Percentiles rank a stretch among this genome's conserved stretches.
Conservation (phyloP, 805 yeast species). For the Kodamaea kaohsiungensis region DNA sequence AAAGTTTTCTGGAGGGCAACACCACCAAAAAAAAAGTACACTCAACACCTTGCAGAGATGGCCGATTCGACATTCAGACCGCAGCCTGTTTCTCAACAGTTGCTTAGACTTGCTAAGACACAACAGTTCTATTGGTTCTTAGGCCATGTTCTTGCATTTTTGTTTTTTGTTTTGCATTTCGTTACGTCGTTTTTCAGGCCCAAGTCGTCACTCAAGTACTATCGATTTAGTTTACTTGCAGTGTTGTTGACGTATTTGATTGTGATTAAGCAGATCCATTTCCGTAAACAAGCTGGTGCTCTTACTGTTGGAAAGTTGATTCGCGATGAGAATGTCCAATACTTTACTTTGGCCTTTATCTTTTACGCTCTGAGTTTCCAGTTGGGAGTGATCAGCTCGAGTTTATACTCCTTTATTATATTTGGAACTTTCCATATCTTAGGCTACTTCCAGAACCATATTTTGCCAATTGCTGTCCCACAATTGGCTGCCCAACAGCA, state of each 20-base stretch:
- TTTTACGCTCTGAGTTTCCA: conserved; percentile 30
- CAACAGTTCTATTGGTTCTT: conserved; percentile 73
- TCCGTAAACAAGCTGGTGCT: conserved; percentile 32
- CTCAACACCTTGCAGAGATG: neutral
- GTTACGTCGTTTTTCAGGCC: conserved; percentile 44
- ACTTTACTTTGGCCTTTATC: conserved; percentile 33
- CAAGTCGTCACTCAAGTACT: conserved; percentile 26
- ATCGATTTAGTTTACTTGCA: conserved; percentile 43
- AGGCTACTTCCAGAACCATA: conserved; percentile 38
- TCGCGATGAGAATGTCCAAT: conserved; percentile 45
- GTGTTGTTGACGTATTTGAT: conserved; percentile 62
- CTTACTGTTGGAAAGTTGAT: conserved; percentile 19
- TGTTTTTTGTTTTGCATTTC: conserved; percentile 40
- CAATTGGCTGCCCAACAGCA: conserved; percentile 39
- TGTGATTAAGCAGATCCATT: conserved; percentile 60
- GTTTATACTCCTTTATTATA: conserved; percentile 35
- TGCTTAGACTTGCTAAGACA: conserved; percentile 28
- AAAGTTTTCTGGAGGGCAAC: neutral
- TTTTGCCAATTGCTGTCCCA: conserved; percentile 23
- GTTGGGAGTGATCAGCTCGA: conserved; percentile 40
- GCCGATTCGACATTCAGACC: conserved; percentile 6
- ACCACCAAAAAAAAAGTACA: neutral
- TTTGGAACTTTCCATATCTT: conserved; percentile 40
- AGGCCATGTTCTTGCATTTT: conserved; percentile 55
- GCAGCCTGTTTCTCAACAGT: conserved; percentile 10